Evolutionary conservation across 768 basidiomycete species (phyloP).

Genomic region (Collybia mongolica): DNA sequence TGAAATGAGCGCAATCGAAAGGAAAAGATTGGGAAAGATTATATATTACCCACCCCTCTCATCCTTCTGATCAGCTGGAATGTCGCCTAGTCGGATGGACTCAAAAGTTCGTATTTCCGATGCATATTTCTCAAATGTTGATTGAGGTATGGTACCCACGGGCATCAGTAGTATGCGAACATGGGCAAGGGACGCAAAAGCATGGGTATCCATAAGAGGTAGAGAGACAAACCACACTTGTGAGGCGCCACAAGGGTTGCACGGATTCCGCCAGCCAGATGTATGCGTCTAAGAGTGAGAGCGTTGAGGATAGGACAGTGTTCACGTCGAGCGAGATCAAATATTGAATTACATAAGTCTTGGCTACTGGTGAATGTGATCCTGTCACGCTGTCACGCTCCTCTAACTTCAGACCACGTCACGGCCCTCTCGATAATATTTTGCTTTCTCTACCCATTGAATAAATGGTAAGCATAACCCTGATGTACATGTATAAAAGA

Average conservation of each 20-base stretch:
- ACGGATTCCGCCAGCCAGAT: too few relatives aligned
- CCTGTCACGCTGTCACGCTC: background rate
- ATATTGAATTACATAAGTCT: too few relatives aligned
- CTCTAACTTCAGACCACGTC: constrained; percentile 6
- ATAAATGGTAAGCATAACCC: too few relatives aligned
- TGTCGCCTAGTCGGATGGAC: constrained; percentile 74
- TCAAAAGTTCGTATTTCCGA: constrained; percentile 73
- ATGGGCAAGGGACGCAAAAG: constrained; percentile 84
- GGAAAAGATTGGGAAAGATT: constrained; percentile 3
- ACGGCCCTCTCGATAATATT: background rate
- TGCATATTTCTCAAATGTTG: constrained; percentile 74
- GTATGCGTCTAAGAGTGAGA: too few relatives aligned
- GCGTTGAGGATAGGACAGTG: too few relatives aligned
- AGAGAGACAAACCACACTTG: too few relatives aligned
- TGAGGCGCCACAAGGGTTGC: too few relatives aligned
- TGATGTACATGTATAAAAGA: too few relatives aligned
- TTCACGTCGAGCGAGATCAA: too few relatives aligned
- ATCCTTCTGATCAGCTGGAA: constrained; percentile 76
- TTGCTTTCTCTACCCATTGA: background rate
- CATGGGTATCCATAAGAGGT: constrained; percentile 64
- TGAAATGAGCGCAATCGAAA: constrained; percentile 23
- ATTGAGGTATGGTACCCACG: constrained; percentile 68
- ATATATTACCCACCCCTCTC: constrained; percentile 54
- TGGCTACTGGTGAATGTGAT: too few relatives aligned
- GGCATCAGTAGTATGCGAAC: constrained; percentile 85